Base-by-base conservation (phyloP, 2,329 filamentous ascomycete species). In the Furcasterigmium furcatum region DNA sequence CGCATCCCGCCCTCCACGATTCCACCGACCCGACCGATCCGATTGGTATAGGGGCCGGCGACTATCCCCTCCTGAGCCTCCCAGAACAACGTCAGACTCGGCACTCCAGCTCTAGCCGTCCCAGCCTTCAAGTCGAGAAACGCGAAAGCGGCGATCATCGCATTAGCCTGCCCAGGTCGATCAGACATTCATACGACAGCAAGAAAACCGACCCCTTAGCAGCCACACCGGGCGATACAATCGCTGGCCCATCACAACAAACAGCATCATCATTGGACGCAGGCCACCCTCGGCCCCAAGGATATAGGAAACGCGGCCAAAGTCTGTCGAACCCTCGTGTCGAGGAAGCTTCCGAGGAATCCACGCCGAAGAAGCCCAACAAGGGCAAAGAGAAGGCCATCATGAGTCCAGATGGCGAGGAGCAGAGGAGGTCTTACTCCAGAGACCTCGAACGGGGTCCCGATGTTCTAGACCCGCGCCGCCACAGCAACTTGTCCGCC, bases 361-460 rank as follows among this genome's bases (percentile, higher is more conserved):
- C 53, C 13, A 30, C 35, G 19, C 20, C 34, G 38, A 50, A 50
- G 50, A 61, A 62, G 50, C 50, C 61, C 29, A 67, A 73, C 52
- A 79, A 79, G 54, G 76, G 74, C n/a, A 79, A 79, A 54, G 72
- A 68, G 34, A 74, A 70, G 52, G 68, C 60, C 50, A 58, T 67
- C 53, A 79, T 79, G 72, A 60, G 69, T 21, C 54, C 63, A 12
- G 63, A 66, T 13, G 62, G 58, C 44, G 64, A 68, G 2, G 61
- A 64, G 16, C 50, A 60, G 22, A 44, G 41, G 46, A 61, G 65
- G 46, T 62, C 64, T 32, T 76, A 67, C 52, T 70, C 73, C n/a
- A 66, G 65, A 48, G 79, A 82, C 52, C 61, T 82, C 36, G 79
- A 82, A 55, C 71, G 77, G 34, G 79, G 79, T 1, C 74, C 72